Evolutionary conservation across 306 rosid species (phyloP).

Genomic region (Styphnolobium japonicum): DNA sequence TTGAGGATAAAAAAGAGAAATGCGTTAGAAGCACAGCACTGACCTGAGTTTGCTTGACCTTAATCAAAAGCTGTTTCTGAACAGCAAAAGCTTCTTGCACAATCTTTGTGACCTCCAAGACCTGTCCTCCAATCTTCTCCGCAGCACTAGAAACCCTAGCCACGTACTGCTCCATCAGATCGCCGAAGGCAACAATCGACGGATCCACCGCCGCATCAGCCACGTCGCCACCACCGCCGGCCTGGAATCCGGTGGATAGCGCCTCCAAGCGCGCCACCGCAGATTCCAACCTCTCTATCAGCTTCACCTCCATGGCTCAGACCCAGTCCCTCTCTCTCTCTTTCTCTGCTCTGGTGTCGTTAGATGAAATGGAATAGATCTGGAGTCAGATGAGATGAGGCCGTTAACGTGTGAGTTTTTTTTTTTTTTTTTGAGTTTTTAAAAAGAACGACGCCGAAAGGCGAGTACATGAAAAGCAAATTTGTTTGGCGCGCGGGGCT

Average conservation of each 20-base stretch:
- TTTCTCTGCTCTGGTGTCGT: background rate
- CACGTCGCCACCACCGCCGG: slow-evolving; percentile 23
- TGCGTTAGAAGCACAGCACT: slow-evolving; percentile 1
- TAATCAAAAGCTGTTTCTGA: slow-evolving; percentile 63
- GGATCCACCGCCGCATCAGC: slow-evolving; percentile 47
- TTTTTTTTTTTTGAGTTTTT: background rate
- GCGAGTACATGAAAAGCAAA: background rate
- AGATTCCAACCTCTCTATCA: slow-evolving; percentile 68
- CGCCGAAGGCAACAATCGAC: slow-evolving; percentile 65
- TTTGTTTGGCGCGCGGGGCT: slow-evolving; percentile 14
- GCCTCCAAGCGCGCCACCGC: slow-evolving; percentile 77
- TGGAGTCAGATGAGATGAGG: slow-evolving; percentile 21
- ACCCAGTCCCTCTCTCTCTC: background rate
- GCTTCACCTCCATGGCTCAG: slow-evolving; percentile 61
- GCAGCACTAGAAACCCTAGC: slow-evolving; percentile 59
- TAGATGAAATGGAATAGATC: slow-evolving; percentile 34
- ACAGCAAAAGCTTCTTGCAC: slow-evolving; percentile 58
- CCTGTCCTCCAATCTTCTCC: slow-evolving; percentile 84
- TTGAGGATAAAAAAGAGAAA: background rate
- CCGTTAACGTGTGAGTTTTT: background rate
- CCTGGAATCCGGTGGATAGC: slow-evolving; percentile 41
- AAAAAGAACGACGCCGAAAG: slow-evolving; percentile 34
- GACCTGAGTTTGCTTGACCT: slow-evolving; percentile 77
- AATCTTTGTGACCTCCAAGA: slow-evolving; percentile 51
- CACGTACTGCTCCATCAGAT: slow-evolving; percentile 47